Percentiles rank a stretch among this genome's conserved stretches.
phyloP scores from a whole-genome alignment of 2,329 filamentous ascomycete genomes.

The Tolypocladium tundrense region DNA sequence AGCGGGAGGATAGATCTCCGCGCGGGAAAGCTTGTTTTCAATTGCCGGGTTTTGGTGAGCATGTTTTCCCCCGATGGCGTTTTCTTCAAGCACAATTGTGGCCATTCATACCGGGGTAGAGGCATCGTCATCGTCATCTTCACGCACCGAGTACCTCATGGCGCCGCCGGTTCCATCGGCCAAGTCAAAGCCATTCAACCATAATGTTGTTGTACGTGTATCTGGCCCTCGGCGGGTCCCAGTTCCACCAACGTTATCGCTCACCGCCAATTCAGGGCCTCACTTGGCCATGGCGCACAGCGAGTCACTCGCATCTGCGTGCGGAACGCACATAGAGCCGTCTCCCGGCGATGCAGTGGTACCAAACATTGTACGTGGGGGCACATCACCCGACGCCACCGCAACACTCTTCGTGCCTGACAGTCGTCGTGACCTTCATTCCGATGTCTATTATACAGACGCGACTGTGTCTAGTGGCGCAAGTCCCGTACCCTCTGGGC shows the following conservation, averaged over 20 bases:
- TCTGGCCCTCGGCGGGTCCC: background rate
- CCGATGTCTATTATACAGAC: constrained; percentile 2
- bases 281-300: no score
- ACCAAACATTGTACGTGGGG: background rate
- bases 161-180: background rate
- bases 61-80: background rate
- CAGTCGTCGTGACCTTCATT: background rate
- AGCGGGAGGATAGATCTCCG: background rate
- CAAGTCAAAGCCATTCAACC: background rate
- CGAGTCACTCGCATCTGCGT: background rate
- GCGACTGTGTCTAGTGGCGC: background rate
- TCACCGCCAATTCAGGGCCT: background rate
- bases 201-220: background rate
- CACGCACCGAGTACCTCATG: no score
- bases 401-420: background rate
- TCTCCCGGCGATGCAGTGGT: no score
- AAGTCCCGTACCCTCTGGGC: background rate
- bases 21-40: background rate
- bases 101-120: no score
- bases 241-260: background rate
- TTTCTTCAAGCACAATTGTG: background rate
- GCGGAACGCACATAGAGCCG: background rate
- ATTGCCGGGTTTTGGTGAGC: no score
- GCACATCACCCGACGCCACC: background rate
- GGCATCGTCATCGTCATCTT: no score